Percentiles rank a stretch among this genome's conserved stretches.
These are phyloP conservation scores for Fraxinus baroniana DNA, from an alignment of 305 asterid genomes.

Conservation along the genomic window DNA sequence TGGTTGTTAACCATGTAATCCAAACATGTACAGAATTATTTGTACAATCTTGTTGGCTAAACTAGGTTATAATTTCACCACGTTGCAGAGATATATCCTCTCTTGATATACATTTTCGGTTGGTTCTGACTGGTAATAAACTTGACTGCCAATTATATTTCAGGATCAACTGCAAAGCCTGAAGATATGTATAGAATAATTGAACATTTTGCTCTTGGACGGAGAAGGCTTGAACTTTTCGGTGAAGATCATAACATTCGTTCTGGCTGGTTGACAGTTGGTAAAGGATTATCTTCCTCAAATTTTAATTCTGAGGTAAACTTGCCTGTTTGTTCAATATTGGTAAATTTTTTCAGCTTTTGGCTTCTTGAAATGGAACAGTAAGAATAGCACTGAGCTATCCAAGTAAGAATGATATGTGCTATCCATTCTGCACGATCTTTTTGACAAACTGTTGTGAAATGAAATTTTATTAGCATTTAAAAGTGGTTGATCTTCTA, in stretches of 20 bases:
- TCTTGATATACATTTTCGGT: slow-evolving; percentile 6
- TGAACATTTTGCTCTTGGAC: slow-evolving; percentile 98
- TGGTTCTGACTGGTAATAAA: slow-evolving; percentile 24
- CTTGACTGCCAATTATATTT: slow-evolving; percentile 24
- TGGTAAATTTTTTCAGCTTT: not conserved
- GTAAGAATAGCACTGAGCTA: not conserved
- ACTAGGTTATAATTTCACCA: not conserved
- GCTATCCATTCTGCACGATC: not conserved
- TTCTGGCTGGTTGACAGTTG: slow-evolving; percentile 97
- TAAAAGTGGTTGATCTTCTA: slow-evolving; percentile 2
- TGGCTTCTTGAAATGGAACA: slow-evolving; percentile 1
- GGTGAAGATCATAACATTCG: slow-evolving; percentile 99
- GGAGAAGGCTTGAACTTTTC: slow-evolving; percentile 97
- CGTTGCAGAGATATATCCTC: not conserved
- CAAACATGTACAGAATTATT: not conserved
- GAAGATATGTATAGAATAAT: slow-evolving; percentile 96
- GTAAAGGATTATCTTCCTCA: slow-evolving; percentile 84
- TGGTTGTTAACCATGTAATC: not conserved
- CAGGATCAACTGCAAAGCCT: slow-evolving; percentile 97
- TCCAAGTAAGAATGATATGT: not conserved
- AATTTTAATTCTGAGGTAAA: slow-evolving; percentile 86
- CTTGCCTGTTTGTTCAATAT: not conserved
- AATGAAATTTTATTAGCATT: not conserved
- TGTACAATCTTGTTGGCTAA: not conserved
- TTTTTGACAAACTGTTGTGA: not conserved